Evolutionary conservation across 2,329 filamentous ascomycete genomes (phyloP), one percentile per base, ranked within the genome.

Genomic region (Talaromyces albobiverticillius): DNA sequence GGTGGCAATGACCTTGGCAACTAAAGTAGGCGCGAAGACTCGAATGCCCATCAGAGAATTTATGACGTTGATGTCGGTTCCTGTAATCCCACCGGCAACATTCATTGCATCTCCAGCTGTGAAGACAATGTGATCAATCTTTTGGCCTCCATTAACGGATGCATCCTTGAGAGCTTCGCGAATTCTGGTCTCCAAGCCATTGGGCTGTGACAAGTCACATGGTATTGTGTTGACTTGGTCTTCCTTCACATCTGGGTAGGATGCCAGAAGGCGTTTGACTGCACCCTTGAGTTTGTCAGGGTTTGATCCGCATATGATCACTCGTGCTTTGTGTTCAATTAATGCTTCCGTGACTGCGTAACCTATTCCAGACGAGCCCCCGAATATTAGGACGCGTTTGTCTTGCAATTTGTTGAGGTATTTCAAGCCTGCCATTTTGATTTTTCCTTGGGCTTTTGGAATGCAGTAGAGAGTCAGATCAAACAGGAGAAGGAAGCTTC

Each of bases 111-210:
- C 77, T 9, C 78, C 83, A 0, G 83, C 82, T 0, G 82, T 84
- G 68, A 76, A 81, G 38, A 83, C 70, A 23, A 85, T 74, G 61
- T 86, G 83, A 59, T 86, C 78, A 23, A 84, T 53, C 40, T 56
- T 56, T 23, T 50, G 45, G 8, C 16, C 23, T 9, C 36, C 49
- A 11, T 36, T 25, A 7, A 20, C n/a, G 2, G 54, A 56, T 6
- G 42, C 54, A 10, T 16, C 40, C 20, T 53, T 26, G 11, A 56
- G 9, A 20, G 29, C 38, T 18, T 56, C 36, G 8, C 49, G 54
- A 14, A 53, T 23, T 46, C 50, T 53, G 11, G 36, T 22, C 41
- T 53, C 49, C 31, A 56, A 9, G 18, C 14, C 36, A 8, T 48
- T 43, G 16, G 20, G 41, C 13, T 25, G 18, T 8, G 18, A 13